Base-by-base conservation (phyloP, 257 asterid species). In the Penstemon eatonii region DNA sequence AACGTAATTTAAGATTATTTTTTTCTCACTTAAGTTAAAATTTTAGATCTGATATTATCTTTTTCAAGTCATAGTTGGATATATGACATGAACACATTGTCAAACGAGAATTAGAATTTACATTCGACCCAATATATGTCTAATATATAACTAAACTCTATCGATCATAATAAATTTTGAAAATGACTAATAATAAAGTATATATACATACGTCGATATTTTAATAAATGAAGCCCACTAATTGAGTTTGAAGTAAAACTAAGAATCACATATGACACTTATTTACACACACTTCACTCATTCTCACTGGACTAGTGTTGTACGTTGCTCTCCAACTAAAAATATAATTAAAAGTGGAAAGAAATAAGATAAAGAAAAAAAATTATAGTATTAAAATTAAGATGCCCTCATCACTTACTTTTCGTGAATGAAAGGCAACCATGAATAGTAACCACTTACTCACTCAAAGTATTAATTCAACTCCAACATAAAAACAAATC, bases 391-490 rank as follows among this genome's bases (percentile, higher is more conserved):
- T 25, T 25, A 25, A 25, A 25, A 25, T 25, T 25, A 25, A 73
- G 82, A 81, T 77, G 81, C 79, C 78, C 53, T 4, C 18, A 42
- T 83, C 85, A 75, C 88, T 78, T 74, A 76, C 91, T 79, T 88
- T 91, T 84, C 88, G 92, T 91, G 89, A 82, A 80, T 78, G 86
- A 73, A 83, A 79, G 87, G 86, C 86, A 83, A 88, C 80, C 79
- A 54, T 70, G 86, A 81, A 85, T 70, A 78, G 84, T 86, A 78
- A 76, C 95, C 86, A 75, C 87, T 79, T 74, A 58, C 79, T 79
- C 61, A 67, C 75, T 77, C 85, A 75, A 83, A 81, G 87, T 73
- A 78, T 15, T 15, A 15, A 15, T 82, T 83, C 76, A 78, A 70
- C 79, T 74, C 72, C 76, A 73, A 58, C 71, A 75, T 55, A 60